Evolutionary conservation across 1,284 basidiomycete genomes (phyloP), one percentile per base, ranked within the genome.

Genomic region (Pyrrhoderma noxium): DNA sequence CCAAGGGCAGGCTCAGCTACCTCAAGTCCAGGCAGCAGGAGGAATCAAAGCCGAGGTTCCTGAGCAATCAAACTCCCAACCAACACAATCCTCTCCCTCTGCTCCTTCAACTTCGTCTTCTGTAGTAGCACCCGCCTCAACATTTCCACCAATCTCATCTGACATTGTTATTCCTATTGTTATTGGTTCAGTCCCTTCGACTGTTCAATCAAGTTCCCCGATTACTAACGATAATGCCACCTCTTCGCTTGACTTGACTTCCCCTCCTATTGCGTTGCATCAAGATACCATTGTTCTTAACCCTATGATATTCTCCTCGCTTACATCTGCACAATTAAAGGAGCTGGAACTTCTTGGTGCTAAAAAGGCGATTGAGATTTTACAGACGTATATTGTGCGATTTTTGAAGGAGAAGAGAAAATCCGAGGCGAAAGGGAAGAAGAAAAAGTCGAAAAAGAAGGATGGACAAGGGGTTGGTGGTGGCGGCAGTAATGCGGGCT

Each of bases 321-420:
- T 95, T 8, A 81, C 83, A 1, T 70, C 75, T 31, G 82, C 84
- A 53, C 85, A 88, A 64, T 67, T 95, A 45, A 75, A 74, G 51
- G 82, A 88, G 50, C 72, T 94, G 40, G 88, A 92, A 65, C 76
- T 77, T 38, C 76, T 92, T 61, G 90, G 91, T 2, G 87, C 89
- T 1, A 81, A 87, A 63, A 84, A 87, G 60, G 90, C 92, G 8
- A 68, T 95, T 51, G 80, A 83, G 59, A 83, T 90, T 19, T 69
- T 95, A 45, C 91, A 92, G 59, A 80, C 79, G 1, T 88, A 92
- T 61, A 88, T 94, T 62, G 88, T 93, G 35, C 77, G 83, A 45
- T 89, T 85, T 56, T 70, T 93, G 61, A 93, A 93, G 68, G 89
- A 92, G 66, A 78, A 82, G 57, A 78, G 79, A 56, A 68, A 70